Evolutionary conservation across 257 asterid species (phyloP), one percentile per base, ranked within the genome.

Genomic region (Eucommia ulmoides): DNA sequence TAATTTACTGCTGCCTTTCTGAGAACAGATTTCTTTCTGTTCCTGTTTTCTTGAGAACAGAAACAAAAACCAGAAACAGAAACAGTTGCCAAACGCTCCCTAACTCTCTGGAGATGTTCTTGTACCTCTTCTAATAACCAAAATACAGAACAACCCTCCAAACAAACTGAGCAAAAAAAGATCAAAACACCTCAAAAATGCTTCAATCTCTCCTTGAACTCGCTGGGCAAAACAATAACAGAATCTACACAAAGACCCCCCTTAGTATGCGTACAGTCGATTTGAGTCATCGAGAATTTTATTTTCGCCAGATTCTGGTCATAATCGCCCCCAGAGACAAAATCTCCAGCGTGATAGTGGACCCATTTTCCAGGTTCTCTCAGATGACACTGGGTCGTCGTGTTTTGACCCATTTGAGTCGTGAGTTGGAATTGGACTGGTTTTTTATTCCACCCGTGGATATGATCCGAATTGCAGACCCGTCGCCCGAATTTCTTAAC

Each of bases 211-310:
- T 73, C 88, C 53, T 49, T 52, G 23, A 65, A 55, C 45, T 67
- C 91, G 3, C 73, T 50, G 24, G 95, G 97, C 65, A 55, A 75
- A 61, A 88, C 68, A n/a, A 63, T 19, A 18, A 81, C 95, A 22
- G 97, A 79, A 73, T 84, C 97, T 48, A 84, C 88, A 66, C 92
- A 88, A 16, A 88, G 78, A 0, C 97, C 97, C 42, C 97, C 97
- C 65, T 84, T 84, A 0, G 92, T 75, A 61, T 88, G 97, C 6
- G 97, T 88, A 69, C 97, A 88, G 59, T 88, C 97, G 24, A 88
- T 88, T 49, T 88, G 97, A 2, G 94, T 84, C 97, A 88, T 79
- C 25, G 89, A 88, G 47, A 77, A 88, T 56, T 79, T 80, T 62
- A 88, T 82, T 49, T 53, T 82, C 35, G 65, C 76, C 19, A n/a